Evolutionary conservation across 2,329 filamentous ascomycete genomes (phyloP).

Genomic region (Monosporascus sp.): DNA sequence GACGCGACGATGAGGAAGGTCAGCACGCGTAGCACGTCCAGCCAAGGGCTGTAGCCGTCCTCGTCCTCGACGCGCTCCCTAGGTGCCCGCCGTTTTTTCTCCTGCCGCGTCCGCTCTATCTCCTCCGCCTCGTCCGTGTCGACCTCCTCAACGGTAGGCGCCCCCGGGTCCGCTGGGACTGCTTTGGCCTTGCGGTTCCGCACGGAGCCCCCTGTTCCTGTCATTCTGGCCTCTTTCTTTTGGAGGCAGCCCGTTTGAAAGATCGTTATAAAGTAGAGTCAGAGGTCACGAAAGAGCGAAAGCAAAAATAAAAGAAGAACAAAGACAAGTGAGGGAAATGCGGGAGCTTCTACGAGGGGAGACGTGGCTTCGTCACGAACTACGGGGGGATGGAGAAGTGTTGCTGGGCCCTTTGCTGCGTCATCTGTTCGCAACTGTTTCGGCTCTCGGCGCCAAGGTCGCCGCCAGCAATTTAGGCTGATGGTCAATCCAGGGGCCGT

Average conservation of each 20-base stretch:
- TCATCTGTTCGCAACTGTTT: not conserved
- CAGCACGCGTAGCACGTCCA: slow-evolving; percentile 67
- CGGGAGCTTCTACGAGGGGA: not conserved
- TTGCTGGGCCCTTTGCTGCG: not conserved
- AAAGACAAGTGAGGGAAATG: not conserved
- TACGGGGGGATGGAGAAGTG: not conserved
- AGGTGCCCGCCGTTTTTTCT: slow-evolving; percentile 18
- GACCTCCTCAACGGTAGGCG: slow-evolving; percentile 11
- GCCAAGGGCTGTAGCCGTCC: slow-evolving; percentile 48
- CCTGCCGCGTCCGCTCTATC: slow-evolving; percentile 7
- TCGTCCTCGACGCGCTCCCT: slow-evolving; percentile 51
- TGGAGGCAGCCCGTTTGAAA: too few species aligned
- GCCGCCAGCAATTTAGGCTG: not conserved
- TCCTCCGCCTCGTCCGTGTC: slow-evolving; percentile 10
- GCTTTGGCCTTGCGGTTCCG: slow-evolving; percentile 39
- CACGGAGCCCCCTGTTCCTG: slow-evolving; percentile 24
- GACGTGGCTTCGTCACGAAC: not conserved
- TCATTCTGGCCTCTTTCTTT: slow-evolving; percentile 5
- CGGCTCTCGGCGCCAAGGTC: not conserved
- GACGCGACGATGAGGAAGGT: slow-evolving; percentile 62
- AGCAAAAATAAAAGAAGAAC: not conserved
- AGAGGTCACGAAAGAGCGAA: not conserved
- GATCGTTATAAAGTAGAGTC: too few species aligned
- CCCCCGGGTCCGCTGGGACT: slow-evolving; percentile 15
- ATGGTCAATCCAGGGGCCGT: not conserved